Conservation (phyloP, 2,329 filamentous ascomycete species). For the Pseudogymnoascus sp. region DNA sequence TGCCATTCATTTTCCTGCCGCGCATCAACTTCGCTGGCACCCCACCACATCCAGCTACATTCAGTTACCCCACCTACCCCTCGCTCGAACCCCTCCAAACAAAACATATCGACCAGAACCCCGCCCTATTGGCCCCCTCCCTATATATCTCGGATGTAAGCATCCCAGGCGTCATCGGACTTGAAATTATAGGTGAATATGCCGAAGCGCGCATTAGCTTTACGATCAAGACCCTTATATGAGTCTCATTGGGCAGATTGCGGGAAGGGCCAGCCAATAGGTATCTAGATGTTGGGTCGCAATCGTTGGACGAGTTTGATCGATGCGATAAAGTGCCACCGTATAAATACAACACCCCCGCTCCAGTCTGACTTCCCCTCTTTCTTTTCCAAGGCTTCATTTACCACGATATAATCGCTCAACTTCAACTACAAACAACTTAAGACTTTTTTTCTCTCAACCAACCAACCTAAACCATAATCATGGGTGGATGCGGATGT, state of each 20-base stretch:
- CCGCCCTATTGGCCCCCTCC: neutral
- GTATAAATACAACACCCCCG: neutral
- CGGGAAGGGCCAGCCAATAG: constrained; percentile 5
- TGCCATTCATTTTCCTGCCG: neutral
- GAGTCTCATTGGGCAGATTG: neutral
- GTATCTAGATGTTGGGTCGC: neutral
- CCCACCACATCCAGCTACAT: neutral
- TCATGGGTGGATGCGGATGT: constrained; percentile 8
- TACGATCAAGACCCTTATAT: neutral
- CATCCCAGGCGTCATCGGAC: neutral
- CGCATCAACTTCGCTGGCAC: neutral
- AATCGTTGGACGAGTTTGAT: neutral
- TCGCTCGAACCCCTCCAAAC: neutral
- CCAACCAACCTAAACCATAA: neutral
- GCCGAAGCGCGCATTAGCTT: neutral
- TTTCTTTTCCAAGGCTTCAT: neutral
- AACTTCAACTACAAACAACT: constrained; percentile 2
- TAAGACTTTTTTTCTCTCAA: neutral
- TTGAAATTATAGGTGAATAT: neutral
- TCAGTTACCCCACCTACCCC: neutral
- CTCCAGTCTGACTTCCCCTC: neutral
- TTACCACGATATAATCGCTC: neutral
- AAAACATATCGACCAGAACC: neutral
- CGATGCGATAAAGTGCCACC: neutral
- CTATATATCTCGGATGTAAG: neutral